These are phyloP conservation scores for Hanseniaspora uvarum DNA, from an alignment of 1,139 yeast species.

Conservation along the genomic window DNA sequence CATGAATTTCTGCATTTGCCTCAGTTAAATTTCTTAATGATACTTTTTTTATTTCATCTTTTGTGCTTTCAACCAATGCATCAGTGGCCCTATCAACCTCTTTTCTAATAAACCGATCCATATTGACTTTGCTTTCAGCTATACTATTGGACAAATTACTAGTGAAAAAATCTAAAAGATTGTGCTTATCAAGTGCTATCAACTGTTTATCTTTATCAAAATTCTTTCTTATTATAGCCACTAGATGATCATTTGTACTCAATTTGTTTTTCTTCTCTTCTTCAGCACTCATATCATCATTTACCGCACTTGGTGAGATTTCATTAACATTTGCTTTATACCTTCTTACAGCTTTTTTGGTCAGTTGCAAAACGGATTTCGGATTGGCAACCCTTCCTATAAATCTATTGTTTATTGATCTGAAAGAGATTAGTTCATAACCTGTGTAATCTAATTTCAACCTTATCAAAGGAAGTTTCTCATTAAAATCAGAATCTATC, in stretches of 20 bases:
- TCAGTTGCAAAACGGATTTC: conserved; percentile 70
- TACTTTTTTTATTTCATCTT: conserved; percentile 7
- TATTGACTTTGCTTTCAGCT: conserved; percentile 13
- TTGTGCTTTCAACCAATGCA: conserved; percentile 31
- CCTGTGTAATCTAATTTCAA: conserved; percentile 82
- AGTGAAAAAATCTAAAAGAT: conserved; percentile 42
- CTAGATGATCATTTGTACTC: conserved; percentile 50
- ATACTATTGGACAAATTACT: conserved; percentile 10
- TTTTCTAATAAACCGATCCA: conserved; percentile 44
- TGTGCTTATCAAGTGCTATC: conserved; percentile 75
- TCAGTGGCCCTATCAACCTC: conserved; percentile 57
- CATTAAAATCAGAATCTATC: not conserved
- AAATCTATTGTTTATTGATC: conserved; percentile 79
- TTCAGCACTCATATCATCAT: not conserved
- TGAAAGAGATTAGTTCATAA: conserved; percentile 25
- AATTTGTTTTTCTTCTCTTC: conserved; percentile 39
- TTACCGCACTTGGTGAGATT: conserved; percentile 16
- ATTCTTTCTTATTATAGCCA: conserved; percentile 70
- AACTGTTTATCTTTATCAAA: conserved; percentile 61
- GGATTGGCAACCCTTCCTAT: conserved; percentile 86
- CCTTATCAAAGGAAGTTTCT: conserved; percentile 71
- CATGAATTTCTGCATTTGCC: not conserved
- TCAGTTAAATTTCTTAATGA: conserved; percentile 1
- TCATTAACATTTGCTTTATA: conserved; percentile 16
- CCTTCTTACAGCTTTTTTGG: conserved; percentile 36